A percentile compares a stretch with the other conserved stretches of the same genome.
Evolutionary conservation across 768 basidiomycete genomes (phyloP).

Genomic region (Leucocoprinus birnbaumii): DNA sequence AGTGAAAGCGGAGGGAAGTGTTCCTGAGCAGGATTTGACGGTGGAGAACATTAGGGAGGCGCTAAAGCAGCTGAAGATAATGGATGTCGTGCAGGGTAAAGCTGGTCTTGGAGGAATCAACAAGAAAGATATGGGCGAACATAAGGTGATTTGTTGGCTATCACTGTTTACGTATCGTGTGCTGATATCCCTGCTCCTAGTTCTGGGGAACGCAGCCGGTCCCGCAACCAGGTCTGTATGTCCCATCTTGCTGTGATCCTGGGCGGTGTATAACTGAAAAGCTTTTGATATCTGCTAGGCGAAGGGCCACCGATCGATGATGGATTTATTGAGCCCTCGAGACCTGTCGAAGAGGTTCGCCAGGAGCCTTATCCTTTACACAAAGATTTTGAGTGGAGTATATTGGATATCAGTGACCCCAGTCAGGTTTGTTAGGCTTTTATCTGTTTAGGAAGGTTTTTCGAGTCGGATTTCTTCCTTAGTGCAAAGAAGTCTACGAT

Average conservation of each 20-base stretch:
- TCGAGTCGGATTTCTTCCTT: constrained; percentile 7
- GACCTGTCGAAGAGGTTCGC: constrained; percentile 72
- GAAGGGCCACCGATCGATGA: constrained; percentile 68
- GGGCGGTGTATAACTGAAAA: not conserved
- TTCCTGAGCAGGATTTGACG: constrained; percentile 42
- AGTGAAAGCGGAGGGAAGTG: constrained; percentile 58
- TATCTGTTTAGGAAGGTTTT: not conserved
- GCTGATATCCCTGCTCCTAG: constrained; percentile 33
- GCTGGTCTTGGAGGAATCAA: constrained; percentile 71
- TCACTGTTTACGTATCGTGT: not conserved
- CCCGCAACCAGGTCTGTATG: constrained; percentile 67
- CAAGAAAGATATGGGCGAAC: constrained; percentile 80
- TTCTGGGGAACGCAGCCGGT: constrained; percentile 99
- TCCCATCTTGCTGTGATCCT: not conserved
- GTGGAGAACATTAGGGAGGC: constrained; percentile 66
- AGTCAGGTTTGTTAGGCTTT: constrained; percentile 52
- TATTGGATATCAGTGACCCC: constrained; percentile 74
- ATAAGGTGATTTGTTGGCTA: constrained; percentile 57
- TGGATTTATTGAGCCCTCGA: constrained; percentile 86
- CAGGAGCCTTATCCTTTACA: constrained; percentile 88
- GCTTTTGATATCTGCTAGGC: constrained; percentile 33
- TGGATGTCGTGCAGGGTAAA: constrained; percentile 85
- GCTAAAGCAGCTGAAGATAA: constrained; percentile 76
- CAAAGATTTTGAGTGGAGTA: constrained; percentile 90
- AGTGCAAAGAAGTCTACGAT: constrained; percentile 92